Conservation (phyloP, 2,329 filamentous ascomycete genomes). For the Ramichloridium luteum region DNA sequence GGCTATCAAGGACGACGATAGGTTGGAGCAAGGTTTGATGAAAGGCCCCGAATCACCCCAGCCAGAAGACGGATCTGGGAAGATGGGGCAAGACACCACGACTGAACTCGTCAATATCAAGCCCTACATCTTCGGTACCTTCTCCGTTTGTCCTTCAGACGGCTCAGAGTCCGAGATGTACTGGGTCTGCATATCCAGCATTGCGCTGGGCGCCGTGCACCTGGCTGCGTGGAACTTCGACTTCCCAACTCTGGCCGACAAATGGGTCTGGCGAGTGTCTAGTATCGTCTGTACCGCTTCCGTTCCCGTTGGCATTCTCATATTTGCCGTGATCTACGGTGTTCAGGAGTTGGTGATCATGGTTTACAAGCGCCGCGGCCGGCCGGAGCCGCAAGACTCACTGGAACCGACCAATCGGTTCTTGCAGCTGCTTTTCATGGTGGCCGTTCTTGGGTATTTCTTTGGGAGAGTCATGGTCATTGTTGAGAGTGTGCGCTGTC, state of each 20-base stretch:
- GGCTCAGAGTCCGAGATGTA: background rate
- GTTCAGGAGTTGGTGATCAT: background rate
- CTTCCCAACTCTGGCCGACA: conserved; percentile 7
- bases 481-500: conserved; percentile 3
- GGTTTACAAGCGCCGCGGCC: background rate
- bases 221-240: conserved; percentile 9
- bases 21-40: too few species aligned
- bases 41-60: too few species aligned
- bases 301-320: background rate
- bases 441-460: conserved; percentile 1
- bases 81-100: background rate
- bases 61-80: background rate
- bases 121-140: too few species aligned
- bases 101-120: background rate
- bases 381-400: too few species aligned
- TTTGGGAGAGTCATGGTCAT: conserved; percentile 2
- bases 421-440: too few species aligned
- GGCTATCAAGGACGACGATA: too few species aligned
- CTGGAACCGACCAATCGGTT: too few species aligned
- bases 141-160: background rate
- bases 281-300: conserved; percentile 3
- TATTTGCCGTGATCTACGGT: background rate
- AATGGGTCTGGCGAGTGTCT: conserved; percentile 8
- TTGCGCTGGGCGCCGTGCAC: conserved; percentile 8
- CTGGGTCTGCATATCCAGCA: conserved; percentile 1